Evolutionary conservation across 805 yeast species (phyloP).

Genomic region (Jamesozyma rosinii): DNA sequence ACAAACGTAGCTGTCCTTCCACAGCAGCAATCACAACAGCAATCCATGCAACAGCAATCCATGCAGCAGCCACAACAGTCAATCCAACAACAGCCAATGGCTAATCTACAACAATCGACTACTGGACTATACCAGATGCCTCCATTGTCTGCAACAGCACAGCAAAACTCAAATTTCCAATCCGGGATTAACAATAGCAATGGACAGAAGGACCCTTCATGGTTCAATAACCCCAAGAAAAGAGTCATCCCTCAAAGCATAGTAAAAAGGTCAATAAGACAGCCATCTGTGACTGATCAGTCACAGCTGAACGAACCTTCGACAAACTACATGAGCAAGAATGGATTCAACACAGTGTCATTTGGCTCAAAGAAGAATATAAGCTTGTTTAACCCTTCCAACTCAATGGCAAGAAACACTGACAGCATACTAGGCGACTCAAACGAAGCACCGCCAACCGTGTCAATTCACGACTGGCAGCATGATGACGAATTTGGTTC

Average conservation of each 20-base stretch:
- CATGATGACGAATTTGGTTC: slow-evolving; percentile 30
- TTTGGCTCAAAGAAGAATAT: slow-evolving; percentile 32
- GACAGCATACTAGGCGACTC: slow-evolving; percentile 24
- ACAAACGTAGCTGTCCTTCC: slow-evolving; percentile 14
- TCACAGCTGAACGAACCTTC: not conserved
- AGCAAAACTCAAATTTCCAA: not conserved
- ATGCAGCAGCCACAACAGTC: not conserved
- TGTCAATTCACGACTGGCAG: slow-evolving; percentile 35
- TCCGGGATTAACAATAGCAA: not conserved
- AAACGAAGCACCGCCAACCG: slow-evolving; percentile 36
- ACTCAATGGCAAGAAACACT: slow-evolving; percentile 1
- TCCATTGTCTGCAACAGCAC: not conserved
- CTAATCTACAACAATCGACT: slow-evolving; percentile 1
- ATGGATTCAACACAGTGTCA: slow-evolving; percentile 32
- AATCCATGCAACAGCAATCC: not conserved
- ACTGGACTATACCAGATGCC: not conserved
- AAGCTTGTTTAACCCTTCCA: slow-evolving; percentile 2
- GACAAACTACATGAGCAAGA: slow-evolving; percentile 5
- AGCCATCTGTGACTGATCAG: slow-evolving; percentile 1
- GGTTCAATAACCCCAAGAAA: slow-evolving; percentile 38
- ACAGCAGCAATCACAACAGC: slow-evolving; percentile 10
- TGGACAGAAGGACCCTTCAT: slow-evolving; percentile 23
- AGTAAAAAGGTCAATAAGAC: slow-evolving; percentile 33
- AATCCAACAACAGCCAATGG: not conserved
- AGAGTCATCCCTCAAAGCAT: slow-evolving; percentile 41